A percentile compares a stretch with the other conserved stretches of the same genome.
These are phyloP conservation scores for Leptomonas pyrrhocoris DNA, from an alignment of 208 protist species.

Conservation along the genomic window DNA sequence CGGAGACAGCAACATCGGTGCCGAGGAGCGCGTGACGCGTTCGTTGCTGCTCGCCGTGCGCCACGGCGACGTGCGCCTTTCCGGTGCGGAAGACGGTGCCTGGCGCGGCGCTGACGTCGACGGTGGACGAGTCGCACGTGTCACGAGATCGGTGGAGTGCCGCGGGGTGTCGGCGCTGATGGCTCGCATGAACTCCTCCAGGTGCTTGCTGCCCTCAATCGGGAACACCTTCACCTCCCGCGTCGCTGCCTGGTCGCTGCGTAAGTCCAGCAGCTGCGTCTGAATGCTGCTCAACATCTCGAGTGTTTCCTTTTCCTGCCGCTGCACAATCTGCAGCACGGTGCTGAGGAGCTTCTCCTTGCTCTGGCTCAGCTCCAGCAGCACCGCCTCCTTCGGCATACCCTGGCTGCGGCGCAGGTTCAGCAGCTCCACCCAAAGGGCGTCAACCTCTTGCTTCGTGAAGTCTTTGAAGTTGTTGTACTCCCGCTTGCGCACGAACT, in stretches of 20 bases:
- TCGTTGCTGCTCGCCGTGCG: background rate
- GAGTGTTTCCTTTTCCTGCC: slow-evolving; percentile 43
- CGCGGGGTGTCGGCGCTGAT: background rate
- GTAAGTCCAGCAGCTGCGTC: slow-evolving; percentile 24
- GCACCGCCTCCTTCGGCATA: slow-evolving; percentile 61
- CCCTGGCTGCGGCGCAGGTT: slow-evolving; percentile 42
- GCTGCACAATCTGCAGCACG: slow-evolving; percentile 29
- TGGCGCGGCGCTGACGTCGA: background rate
- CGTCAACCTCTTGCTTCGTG: slow-evolving; percentile 65
- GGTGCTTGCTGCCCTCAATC: slow-evolving; percentile 14
- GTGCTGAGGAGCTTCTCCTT: slow-evolving; percentile 40
- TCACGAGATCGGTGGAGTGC: background rate
- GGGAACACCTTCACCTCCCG: slow-evolving; percentile 36
- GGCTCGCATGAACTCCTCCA: slow-evolving; percentile 39
- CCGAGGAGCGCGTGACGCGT: background rate
- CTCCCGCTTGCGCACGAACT: slow-evolving; percentile 63
- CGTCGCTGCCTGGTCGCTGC: background rate
- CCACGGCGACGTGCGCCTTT: background rate
- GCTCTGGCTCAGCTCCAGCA: slow-evolving; percentile 37
- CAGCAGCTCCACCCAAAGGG: slow-evolving; percentile 70
- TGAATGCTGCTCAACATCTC: slow-evolving; percentile 33
- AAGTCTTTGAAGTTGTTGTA: slow-evolving; percentile 56
- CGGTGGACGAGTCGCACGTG: background rate
- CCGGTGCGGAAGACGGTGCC: background rate
- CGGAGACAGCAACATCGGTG: background rate